Evolutionary conservation across 129 eudicot species (phyloP), one percentile per base, ranked within the genome.

Genomic region (Dittrichia graveolens): DNA sequence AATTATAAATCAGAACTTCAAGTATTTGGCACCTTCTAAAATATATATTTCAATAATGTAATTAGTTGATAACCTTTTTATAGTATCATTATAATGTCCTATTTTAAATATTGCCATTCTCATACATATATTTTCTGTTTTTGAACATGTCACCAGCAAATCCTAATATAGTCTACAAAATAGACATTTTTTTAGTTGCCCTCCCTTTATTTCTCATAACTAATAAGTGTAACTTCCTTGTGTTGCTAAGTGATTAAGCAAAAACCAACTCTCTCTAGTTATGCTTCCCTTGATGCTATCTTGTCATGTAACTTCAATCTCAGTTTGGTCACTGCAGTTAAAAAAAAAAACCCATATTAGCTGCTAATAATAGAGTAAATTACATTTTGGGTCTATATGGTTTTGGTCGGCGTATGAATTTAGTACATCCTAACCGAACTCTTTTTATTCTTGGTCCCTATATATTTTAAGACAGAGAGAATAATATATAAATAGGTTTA

Each of bases 301-400:
- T 67, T 65, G 24, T 63, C 18, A 52, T 16, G 50, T 18, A 63
- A 61, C 82, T 19, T 42, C 53, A 49, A 69, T 52, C 40, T 14
- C 66, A 42, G 41, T 31, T 63, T 61, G n/a, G 63, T 71, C 61
- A 53, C 82, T 78, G 77, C 77, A 71, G 71, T 31, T n/a, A n/a
- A n/a, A 31, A 71, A 14, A 52, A 43, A 5, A 5, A 44, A 12
- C 6, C 18, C 3, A 62, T 10, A 53, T 78, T 61, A 78, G 58
- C 74, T 41, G 3, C 35, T 35, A 15, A 15, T 37, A 24, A 5
- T 3, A 8, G 47, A 60, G 16, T 37, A 67, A 67, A 50, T 5
- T 45, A 34, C 35, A 49, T n/a, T 47, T 34, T 19, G 42, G 42
- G 0, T 52, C 0, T 47, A 47, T 9, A 9, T 10, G 5, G 5